Percentiles rank a stretch among this genome's conserved stretches.
phyloP scores from a whole-genome alignment of 306 rosid species.

The Alnus glutinosa region DNA sequence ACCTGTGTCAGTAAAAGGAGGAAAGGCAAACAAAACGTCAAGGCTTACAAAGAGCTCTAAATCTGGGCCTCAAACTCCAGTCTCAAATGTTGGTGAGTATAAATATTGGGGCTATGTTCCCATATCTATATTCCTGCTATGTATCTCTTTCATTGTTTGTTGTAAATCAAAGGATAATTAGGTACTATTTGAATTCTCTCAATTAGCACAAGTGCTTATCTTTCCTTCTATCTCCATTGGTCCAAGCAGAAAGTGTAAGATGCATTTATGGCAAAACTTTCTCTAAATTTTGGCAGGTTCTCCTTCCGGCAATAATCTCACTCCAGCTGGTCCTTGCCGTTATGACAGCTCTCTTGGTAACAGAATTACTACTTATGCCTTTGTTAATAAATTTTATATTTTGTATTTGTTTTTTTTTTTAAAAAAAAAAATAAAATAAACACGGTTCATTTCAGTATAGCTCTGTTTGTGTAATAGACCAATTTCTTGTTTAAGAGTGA shows the following conservation, averaged over 20 bases:
- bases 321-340: conserved; percentile 97
- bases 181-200: background rate
- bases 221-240: conserved; percentile 8
- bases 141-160: background rate
- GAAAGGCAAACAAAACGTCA: conserved; percentile 72
- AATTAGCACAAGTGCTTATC: background rate
- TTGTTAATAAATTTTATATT: background rate
- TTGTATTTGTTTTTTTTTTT: background rate
- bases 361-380: conserved; percentile 23
- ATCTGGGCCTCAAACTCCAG: conserved; percentile 77
- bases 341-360: conserved; percentile 97
- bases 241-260: conserved; percentile 13
- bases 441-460: background rate
- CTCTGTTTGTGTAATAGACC: background rate
- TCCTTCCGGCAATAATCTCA: conserved; percentile 77
- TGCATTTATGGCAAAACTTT: conserved; percentile 3
- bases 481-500: conserved; percentile 13
- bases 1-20: conserved; percentile 63
- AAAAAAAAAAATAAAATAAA: background rate
- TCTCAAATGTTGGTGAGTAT: conserved; percentile 66
- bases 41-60: conserved; percentile 68
- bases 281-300: conserved; percentile 65
- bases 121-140: background rate
- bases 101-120: conserved; percentile 27
- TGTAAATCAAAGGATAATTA: conserved; percentile 1